phyloP scores from a whole-genome alignment of 768 basidiomycete species.

The Amyloporia xantha region DNA sequence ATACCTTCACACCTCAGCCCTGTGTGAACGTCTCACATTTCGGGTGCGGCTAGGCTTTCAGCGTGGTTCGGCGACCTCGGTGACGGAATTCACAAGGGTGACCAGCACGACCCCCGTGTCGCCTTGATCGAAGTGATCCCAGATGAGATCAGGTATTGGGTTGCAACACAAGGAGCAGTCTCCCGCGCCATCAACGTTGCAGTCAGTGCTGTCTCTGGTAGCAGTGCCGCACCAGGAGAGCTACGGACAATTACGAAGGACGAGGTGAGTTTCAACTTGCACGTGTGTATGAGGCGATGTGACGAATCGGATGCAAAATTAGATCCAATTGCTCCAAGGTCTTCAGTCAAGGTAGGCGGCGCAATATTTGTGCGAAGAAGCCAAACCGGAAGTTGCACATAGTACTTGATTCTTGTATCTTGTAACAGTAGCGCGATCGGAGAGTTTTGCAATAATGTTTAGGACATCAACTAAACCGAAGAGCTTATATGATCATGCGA shows the following conservation, averaged over 20 bases:
- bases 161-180: slow-evolving; percentile 52
- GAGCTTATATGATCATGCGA: too few species aligned
- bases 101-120: slow-evolving; percentile 71
- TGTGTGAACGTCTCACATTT: neutral
- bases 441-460: too few species aligned
- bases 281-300: neutral
- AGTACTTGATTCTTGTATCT: too few species aligned
- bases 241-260: slow-evolving; percentile 63
- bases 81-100: slow-evolving; percentile 82
- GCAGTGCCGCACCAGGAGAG: slow-evolving; percentile 64
- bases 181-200: slow-evolving; percentile 57
- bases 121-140: slow-evolving; percentile 75
- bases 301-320: neutral
- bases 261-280: slow-evolving; percentile 44
- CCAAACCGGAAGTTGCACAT: too few species aligned
- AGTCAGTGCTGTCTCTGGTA: slow-evolving; percentile 52
- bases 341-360: neutral
- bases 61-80: slow-evolving; percentile 87
- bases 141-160: slow-evolving; percentile 77
- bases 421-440: too few species aligned
- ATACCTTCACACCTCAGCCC: neutral
- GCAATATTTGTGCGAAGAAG: too few species aligned
- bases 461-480: too few species aligned
- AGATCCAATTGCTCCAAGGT: neutral
- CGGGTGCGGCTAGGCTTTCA: too few species aligned